These are phyloP conservation scores for Lippia alba DNA, from an alignment of 305 asterid genomes.

Conservation along the genomic window DNA sequence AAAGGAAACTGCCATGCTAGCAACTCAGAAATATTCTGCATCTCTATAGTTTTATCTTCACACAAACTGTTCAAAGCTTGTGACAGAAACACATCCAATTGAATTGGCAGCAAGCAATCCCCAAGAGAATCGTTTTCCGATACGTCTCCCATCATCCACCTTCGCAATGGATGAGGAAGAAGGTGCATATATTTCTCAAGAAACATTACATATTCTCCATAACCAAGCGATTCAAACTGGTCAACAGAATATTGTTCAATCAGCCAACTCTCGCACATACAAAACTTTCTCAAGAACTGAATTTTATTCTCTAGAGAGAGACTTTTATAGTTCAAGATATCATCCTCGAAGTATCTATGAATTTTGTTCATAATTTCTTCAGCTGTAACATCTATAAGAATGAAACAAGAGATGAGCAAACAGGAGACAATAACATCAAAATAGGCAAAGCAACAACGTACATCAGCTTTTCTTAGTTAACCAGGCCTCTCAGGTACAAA, in stretches of 20 bases:
- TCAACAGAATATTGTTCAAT: constrained; percentile 50
- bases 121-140: constrained; percentile 55
- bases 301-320: constrained; percentile 47
- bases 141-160: constrained; percentile 50
- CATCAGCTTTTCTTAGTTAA: constrained; percentile 24
- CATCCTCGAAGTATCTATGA: constrained; percentile 64
- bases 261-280: constrained; percentile 78
- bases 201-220: constrained; percentile 75
- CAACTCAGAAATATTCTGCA: constrained; percentile 58
- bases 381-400: constrained; percentile 56
- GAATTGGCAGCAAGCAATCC: constrained; percentile 74
- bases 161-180: constrained; percentile 59
- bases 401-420: constrained; percentile 29
- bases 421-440: constrained; percentile 19
- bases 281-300: constrained; percentile 64
- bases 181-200: constrained; percentile 65
- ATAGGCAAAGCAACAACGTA: constrained; percentile 2
- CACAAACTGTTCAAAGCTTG: constrained; percentile 68
- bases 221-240: constrained; percentile 79
- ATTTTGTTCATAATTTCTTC: constrained; percentile 73
- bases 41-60: constrained; percentile 52
- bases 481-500: constrained; percentile 5
- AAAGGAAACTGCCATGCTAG: constrained; percentile 82
- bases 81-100: constrained; percentile 68
- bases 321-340: constrained; percentile 36